Percentiles rank a stretch among this genome's conserved stretches.
Conservation (phyloP, 139 green algal genomes). For the Volvox reticuliferus region DNA sequence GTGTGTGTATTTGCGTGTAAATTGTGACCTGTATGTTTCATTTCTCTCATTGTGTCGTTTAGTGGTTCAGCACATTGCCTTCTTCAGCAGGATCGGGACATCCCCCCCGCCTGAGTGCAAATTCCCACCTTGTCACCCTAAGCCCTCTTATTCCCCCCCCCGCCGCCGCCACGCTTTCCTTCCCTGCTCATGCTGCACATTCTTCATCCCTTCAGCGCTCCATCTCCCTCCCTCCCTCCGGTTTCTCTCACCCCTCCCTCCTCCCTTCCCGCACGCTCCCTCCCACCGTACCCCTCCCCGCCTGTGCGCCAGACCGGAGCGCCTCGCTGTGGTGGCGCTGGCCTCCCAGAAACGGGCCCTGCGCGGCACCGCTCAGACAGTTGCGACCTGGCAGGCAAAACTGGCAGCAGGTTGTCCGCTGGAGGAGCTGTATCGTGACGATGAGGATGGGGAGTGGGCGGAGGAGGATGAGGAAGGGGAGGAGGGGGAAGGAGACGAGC, state of each 20-base stretch:
- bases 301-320: constrained; percentile 6
- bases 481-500: background rate
- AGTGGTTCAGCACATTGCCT: too few relatives aligned
- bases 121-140: too few relatives aligned
- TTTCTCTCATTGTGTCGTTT: too few relatives aligned
- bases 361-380: background rate
- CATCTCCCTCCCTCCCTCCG: too few relatives aligned
- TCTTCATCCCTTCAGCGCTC: too few relatives aligned
- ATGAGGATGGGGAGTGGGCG: background rate
- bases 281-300: background rate
- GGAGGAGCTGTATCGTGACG: constrained; percentile 24
- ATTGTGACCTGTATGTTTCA: too few relatives aligned
- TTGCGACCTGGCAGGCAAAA: constrained; percentile 39
- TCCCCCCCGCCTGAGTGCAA: too few relatives aligned
- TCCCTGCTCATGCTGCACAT: background rate
- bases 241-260: too few relatives aligned
- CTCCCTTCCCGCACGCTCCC: background rate
- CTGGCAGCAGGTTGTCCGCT: constrained; percentile 5
- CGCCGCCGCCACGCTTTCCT: background rate
- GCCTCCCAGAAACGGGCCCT: constrained; percentile 54
- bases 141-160: too few relatives aligned
- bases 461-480: background rate
- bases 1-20: too few relatives aligned
- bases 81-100: too few relatives aligned
- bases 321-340: constrained; percentile 41